A percentile compares a stretch with the other conserved stretches of the same genome.
phyloP scores from a whole-genome alignment of 805 yeast genomes.

The Phaffomyces thermotolerans region DNA sequence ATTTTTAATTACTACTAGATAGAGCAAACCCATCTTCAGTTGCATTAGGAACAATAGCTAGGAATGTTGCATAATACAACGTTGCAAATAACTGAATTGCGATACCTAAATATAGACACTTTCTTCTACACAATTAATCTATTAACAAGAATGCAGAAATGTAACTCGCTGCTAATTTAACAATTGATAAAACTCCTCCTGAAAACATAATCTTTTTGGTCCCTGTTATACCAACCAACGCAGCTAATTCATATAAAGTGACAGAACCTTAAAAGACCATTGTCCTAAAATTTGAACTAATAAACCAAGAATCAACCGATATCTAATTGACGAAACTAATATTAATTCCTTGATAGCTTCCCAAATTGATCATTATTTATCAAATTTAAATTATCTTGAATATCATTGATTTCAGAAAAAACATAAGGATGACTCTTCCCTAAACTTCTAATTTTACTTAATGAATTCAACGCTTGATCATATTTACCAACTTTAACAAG shows the following conservation, averaged over 20 bases:
- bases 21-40: constrained; percentile 26
- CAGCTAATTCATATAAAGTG: constrained; percentile 46
- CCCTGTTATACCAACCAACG: constrained; percentile 39
- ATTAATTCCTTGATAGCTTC: constrained; percentile 29
- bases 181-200: constrained; percentile 47
- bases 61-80: constrained; percentile 40
- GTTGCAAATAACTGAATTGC: constrained; percentile 35
- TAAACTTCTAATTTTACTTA: constrained; percentile 38
- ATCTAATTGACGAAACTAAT: constrained; percentile 33
- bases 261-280: constrained; percentile 53
- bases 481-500: constrained; percentile 32
- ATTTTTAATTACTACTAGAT: constrained; percentile 27
- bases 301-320: constrained; percentile 38
- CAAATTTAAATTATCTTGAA: constrained; percentile 30
- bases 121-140: constrained; percentile 47
- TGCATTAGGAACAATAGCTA: constrained; percentile 38
- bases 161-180: constrained; percentile 43
- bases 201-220: constrained; percentile 38
- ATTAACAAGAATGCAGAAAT: constrained; percentile 45
- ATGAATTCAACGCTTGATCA: constrained; percentile 34
- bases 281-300: constrained; percentile 43
- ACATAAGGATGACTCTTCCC: constrained; percentile 42
- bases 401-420: constrained; percentile 42
- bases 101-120: constrained; percentile 43
- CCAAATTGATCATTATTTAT: constrained; percentile 28